These are phyloP conservation scores for Acanthamoeba lenticulata DNA, from an alignment of 208 protist species.

Conservation along the genomic window DNA sequence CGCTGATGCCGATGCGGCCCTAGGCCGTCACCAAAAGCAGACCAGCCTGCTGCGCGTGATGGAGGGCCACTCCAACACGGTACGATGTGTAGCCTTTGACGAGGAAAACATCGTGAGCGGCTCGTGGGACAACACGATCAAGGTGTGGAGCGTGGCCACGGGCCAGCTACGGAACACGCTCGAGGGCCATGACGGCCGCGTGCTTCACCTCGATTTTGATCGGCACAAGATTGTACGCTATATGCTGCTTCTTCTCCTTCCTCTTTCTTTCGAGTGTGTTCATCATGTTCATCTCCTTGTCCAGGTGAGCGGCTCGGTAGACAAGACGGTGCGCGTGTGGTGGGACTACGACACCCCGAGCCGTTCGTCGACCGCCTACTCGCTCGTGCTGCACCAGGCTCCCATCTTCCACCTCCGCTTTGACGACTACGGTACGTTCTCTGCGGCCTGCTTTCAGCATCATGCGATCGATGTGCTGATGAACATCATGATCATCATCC, in stretches of 20 bases:
- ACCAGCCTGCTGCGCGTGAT: not conserved
- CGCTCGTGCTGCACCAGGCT: not conserved
- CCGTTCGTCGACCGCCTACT: not conserved
- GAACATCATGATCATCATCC: not conserved
- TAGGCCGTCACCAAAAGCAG: no score
- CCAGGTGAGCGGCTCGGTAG: slow-evolving; percentile 49
- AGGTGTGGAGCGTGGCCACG: not conserved
- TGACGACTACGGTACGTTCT: not conserved
- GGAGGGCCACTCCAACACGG: slow-evolving; percentile 44
- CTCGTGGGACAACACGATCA: slow-evolving; percentile 42
- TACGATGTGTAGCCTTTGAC: slow-evolving; percentile 23
- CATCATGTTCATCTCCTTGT: not conserved
- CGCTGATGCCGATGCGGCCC: not conserved
- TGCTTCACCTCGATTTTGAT: slow-evolving; percentile 26
- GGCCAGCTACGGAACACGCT: not conserved
- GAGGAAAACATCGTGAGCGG: not conserved
- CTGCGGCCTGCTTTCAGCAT: no score
- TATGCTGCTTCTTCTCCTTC: not conserved
- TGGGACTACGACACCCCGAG: not conserved
- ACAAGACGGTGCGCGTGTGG: slow-evolving; percentile 14
- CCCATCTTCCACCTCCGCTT: slow-evolving; percentile 40
- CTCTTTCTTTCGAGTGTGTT: not conserved
- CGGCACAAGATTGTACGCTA: slow-evolving; percentile 14
- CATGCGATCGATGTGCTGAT: no score
- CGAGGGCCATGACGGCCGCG: not conserved